Base-by-base conservation (phyloP, 2,329 filamentous ascomycete genomes). In the Fusarium clavum region DNA sequence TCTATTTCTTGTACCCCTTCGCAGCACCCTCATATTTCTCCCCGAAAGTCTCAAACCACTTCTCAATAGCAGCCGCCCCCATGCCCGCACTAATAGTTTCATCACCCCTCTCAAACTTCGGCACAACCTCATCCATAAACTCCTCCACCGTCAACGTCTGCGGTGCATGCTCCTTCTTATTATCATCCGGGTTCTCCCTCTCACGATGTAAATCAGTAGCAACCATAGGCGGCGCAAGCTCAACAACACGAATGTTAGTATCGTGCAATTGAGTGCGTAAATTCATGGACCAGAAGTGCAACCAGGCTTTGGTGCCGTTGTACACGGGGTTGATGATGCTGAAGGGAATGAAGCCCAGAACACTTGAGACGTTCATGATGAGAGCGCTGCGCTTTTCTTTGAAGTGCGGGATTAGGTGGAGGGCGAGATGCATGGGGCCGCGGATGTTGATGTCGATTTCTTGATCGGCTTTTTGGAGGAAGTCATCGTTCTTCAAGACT, bases 381-480 rank as follows among this genome's bases (percentile, higher is more conserved):
- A 84, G 62, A 0, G 83, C 79, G 3, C 76, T 69, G 22, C 79
- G 76, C 56, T 81, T 81, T 10, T 72, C 72, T 51, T 81, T 82
- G 57, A 89, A 80, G 57, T 89, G 86, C 4, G 81, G 78, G 3
- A 89, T 77, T 0, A 89, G 76, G 3, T 76, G 71, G 0, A 88
- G 67, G 0, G 82, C 77, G 3, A 90, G 80, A 68, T 89, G 87
- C 85, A 89, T 84, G 0, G 87, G 86, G 0, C 87, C 86, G 0
- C 84, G 80, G 67, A 89, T 83, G 65, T 89, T 88, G 76, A 87
- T 88, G 70, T 87, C 78, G 54, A 89, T 85, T 66, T 89, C 87
- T 40, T 87, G 78, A 64, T 89, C 86, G 1, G 85, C 86, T 58
- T 85, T 85, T 14, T 73, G 25, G 0, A 88, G 78, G 44, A 87